A percentile compares a stretch with the other conserved stretches of the same genome.
phyloP scores from a whole-genome alignment of 2,329 filamentous ascomycete genomes.

The Penicillium concentricum region DNA sequence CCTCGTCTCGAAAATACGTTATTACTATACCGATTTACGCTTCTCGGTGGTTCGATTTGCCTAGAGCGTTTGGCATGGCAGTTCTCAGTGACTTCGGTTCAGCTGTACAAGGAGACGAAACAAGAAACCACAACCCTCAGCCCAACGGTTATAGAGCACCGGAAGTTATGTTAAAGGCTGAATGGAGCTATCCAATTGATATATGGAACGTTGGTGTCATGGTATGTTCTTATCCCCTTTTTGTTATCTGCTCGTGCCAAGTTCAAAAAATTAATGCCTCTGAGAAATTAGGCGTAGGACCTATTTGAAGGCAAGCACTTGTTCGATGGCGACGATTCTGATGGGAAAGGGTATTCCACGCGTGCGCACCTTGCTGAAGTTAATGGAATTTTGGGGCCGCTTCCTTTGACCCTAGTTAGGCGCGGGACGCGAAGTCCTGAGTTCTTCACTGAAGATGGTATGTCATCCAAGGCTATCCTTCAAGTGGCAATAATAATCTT shows the following conservation, averaged over 20 bases:
- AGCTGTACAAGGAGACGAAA: no score
- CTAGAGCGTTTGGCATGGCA: no score
- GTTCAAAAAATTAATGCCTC: not conserved
- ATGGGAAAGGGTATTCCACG: conserved; percentile 1
- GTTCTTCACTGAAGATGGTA: conserved; percentile 10
- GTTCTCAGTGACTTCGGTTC: no score
- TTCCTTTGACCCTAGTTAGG: conserved; percentile 1
- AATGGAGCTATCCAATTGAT: conserved; percentile 50
- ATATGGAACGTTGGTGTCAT: conserved; percentile 54
- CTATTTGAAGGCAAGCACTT: conserved; percentile 43
- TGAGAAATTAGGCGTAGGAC: conserved; percentile 45
- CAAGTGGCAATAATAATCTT: not conserved
- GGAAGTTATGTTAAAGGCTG: conserved; percentile 42
- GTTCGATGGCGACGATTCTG: not conserved
- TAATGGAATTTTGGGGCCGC: conserved; percentile 1
- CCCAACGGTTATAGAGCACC: no score
- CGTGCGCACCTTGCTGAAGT: conserved; percentile 9
- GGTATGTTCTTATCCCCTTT: conserved; percentile 34
- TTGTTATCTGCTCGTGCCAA: no score
- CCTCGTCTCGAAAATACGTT: no score
- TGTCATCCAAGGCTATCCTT: not conserved
- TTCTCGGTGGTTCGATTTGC: no score
- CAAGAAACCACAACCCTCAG: no score
- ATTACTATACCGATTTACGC: no score
- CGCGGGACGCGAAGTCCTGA: not conserved